Evolutionary conservation across 352 stramenopile genomes (phyloP).

Genomic region (Chrysophaeum taylorii): DNA sequence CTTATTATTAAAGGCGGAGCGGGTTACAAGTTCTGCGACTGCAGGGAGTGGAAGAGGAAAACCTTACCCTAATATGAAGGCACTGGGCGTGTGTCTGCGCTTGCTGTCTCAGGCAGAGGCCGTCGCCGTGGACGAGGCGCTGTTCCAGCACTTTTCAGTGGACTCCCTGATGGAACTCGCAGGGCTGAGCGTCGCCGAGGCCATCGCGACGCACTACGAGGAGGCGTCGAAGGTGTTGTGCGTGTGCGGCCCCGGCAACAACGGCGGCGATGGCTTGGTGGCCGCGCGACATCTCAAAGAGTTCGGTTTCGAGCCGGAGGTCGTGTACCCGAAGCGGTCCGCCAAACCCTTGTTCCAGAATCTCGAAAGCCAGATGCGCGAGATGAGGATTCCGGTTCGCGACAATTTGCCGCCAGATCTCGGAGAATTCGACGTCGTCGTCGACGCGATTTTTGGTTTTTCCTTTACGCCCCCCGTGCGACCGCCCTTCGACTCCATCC

Average conservation of each 20-base stretch:
- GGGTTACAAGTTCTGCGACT: too few species aligned
- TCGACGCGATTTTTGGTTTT: constrained; percentile 99
- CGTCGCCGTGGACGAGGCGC: constrained; percentile 61
- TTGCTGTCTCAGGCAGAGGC: constrained; percentile 30
- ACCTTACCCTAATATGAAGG: too few species aligned
- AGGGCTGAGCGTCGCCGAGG: constrained; percentile 81
- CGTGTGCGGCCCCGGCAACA: constrained; percentile 94
- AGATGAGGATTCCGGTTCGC: constrained; percentile 34
- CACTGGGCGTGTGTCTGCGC: too few species aligned
- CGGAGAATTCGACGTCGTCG: constrained; percentile 67
- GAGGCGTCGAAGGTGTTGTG: constrained; percentile 59
- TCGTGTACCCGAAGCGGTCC: constrained; percentile 84
- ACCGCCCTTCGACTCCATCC: constrained; percentile 73
- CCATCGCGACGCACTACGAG: constrained; percentile 61
- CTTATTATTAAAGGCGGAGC: too few species aligned
- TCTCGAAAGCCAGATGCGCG: constrained; percentile 39
- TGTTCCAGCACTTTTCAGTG: constrained; percentile 82
- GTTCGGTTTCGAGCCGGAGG: constrained; percentile 82
- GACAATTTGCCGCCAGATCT: constrained; percentile 9
- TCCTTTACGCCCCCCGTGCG: constrained; percentile 75
- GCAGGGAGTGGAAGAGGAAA: too few species aligned
- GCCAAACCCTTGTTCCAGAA: constrained; percentile 35
- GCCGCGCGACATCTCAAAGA: constrained; percentile 90
- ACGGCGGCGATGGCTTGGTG: constrained; percentile 96
- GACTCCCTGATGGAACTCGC: constrained; percentile 99